These are phyloP conservation scores for Lactarius indigo DNA, from an alignment of 768 basidiomycete species.

Conservation along the genomic window DNA sequence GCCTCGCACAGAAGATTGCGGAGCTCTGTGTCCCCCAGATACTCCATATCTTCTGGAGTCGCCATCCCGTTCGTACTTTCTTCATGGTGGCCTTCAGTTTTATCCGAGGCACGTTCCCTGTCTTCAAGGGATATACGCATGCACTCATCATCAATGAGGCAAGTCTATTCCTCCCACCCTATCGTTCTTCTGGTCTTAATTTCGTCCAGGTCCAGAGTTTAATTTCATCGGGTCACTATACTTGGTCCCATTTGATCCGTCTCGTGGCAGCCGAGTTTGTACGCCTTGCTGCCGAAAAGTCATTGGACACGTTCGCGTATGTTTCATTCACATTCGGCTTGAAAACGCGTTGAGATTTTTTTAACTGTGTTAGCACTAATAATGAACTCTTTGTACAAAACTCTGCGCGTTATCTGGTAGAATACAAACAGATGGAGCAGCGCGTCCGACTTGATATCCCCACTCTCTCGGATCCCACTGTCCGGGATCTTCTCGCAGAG, in stretches of 20 bases:
- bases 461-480: slow-evolving; percentile 66
- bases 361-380: slow-evolving; percentile 43
- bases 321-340: slow-evolving; percentile 30
- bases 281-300: slow-evolving; percentile 59
- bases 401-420: slow-evolving; percentile 69
- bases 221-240: slow-evolving; percentile 67
- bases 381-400: slow-evolving; percentile 74
- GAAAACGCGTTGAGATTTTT: slow-evolving; percentile 13
- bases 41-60: slow-evolving; percentile 44
- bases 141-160: slow-evolving; percentile 85
- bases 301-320: slow-evolving; percentile 72
- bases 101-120: slow-evolving; percentile 71
- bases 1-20: slow-evolving; percentile 53
- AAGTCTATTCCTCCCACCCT: slow-evolving; percentile 27
- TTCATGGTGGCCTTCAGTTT: slow-evolving; percentile 70
- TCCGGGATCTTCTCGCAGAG: slow-evolving; percentile 79
- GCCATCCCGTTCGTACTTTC: slow-evolving; percentile 68
- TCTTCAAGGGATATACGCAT: slow-evolving; percentile 82
- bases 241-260: slow-evolving; percentile 59
- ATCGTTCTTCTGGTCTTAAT: background rate
- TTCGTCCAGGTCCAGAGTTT: slow-evolving; percentile 58
- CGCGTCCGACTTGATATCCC: slow-evolving; percentile 75
- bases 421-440: slow-evolving; percentile 75
- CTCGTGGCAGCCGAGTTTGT: slow-evolving; percentile 60
- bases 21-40: slow-evolving; percentile 54